phyloP scores from a whole-genome alignment of 495 filamentous ascomycete genomes.

The Annulohypoxylon moriforme region DNA sequence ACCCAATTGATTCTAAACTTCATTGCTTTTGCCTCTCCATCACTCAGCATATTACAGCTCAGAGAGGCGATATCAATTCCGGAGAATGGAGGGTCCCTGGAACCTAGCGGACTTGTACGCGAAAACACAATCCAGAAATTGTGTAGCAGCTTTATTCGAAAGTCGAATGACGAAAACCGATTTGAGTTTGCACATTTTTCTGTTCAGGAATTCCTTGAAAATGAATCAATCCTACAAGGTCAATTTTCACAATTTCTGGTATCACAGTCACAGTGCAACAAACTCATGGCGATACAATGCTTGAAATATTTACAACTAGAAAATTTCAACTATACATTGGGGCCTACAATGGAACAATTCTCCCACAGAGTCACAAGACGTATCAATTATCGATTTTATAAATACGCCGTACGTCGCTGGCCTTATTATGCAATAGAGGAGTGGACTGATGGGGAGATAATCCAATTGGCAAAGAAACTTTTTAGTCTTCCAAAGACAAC shows the following conservation, averaged over 20 bases:
- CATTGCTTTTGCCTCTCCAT: slow-evolving; percentile 18
- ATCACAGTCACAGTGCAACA: neutral
- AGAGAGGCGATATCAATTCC: slow-evolving; percentile 44
- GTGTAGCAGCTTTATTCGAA: slow-evolving; percentile 51
- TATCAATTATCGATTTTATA: neutral
- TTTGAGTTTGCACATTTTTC: slow-evolving; percentile 54
- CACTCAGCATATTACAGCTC: slow-evolving; percentile 27
- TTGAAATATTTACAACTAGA: slow-evolving; percentile 15
- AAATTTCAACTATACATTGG: neutral
- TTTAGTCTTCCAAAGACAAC: neutral
- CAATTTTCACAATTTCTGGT: slow-evolving; percentile 6
- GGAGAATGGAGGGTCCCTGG: slow-evolving; percentile 5
- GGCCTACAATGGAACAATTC: neutral
- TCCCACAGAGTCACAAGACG: neutral
- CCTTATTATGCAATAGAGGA: neutral
- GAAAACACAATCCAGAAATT: slow-evolving; percentile 43
- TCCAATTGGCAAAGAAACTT: neutral
- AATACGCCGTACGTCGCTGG: neutral
- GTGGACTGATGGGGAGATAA: neutral
- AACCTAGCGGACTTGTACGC: slow-evolving; percentile 32
- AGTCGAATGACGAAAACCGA: slow-evolving; percentile 5
- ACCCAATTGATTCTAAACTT: slow-evolving; percentile 44
- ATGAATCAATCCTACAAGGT: neutral
- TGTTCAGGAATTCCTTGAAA: slow-evolving; percentile 49
- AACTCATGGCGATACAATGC: slow-evolving; percentile 8